phyloP scores from a whole-genome alignment of 805 yeast genomes.

The Kurtzmaniella cleridarum region DNA sequence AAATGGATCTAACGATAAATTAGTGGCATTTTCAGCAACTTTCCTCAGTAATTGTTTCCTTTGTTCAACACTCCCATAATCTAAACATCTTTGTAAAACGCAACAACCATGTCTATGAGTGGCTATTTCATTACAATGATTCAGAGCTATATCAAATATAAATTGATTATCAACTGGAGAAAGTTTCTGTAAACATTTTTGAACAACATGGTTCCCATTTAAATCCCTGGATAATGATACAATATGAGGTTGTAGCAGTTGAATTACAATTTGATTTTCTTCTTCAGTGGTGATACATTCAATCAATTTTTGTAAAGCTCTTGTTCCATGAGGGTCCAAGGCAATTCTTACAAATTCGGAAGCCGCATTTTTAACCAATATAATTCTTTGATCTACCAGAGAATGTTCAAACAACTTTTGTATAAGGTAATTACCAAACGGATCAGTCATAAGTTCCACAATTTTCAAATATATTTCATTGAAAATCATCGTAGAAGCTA shows the following conservation, averaged over 20 bases:
- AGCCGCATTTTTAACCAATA: conserved; percentile 65
- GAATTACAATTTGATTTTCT: conserved; percentile 62
- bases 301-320: conserved; percentile 89
- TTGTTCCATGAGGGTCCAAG: conserved; percentile 90
- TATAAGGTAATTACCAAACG: conserved; percentile 94
- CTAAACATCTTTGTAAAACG: conserved; percentile 91
- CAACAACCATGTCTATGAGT: conserved; percentile 98
- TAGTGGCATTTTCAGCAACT: conserved; percentile 64
- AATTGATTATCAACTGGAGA: conserved; percentile 70
- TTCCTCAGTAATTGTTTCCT: conserved; percentile 58
- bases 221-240: conserved; percentile 79
- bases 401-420: conserved; percentile 86
- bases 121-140: conserved; percentile 73
- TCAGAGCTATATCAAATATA: conserved; percentile 79
- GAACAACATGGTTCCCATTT: conserved; percentile 96
- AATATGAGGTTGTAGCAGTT: conserved; percentile 61
- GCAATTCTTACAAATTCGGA: conserved; percentile 76
- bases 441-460: conserved; percentile 87
- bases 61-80: conserved; percentile 74
- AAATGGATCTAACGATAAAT: conserved; percentile 82
- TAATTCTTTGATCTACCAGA: conserved; percentile 60
- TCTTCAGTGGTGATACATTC: conserved; percentile 71
- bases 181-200: conserved; percentile 79
- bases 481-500: conserved; percentile 70
- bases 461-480: conserved; percentile 73